Conservation (phyloP, 2,329 filamentous ascomycete species). For the Coccinonectria pachysandricola region DNA sequence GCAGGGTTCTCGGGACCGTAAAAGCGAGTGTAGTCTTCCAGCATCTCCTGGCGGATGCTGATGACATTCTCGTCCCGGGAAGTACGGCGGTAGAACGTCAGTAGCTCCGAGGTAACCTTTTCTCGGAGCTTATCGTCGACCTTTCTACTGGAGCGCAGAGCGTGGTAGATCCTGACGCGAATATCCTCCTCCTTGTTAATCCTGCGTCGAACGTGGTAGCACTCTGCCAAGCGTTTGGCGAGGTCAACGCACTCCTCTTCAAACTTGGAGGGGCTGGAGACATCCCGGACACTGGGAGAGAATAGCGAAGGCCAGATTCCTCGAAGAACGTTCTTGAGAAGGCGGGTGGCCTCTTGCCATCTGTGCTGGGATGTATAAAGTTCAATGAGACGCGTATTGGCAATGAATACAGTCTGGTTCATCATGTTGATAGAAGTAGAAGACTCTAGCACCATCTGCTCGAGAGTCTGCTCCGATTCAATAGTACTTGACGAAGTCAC, state of each 20-base stretch:
- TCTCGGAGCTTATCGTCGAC: background rate
- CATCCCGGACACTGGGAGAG: conserved; percentile 30
- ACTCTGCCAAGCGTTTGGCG: conserved; percentile 34
- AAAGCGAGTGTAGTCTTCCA: conserved; percentile 25
- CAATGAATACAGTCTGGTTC: background rate
- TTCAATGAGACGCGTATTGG: conserved; percentile 24
- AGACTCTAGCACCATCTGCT: background rate
- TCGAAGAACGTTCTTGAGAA: conserved; percentile 34
- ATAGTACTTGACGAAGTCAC: background rate
- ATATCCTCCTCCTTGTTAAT: conserved; percentile 26
- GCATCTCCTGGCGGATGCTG: conserved; percentile 25
- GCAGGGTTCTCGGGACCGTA: conserved; percentile 23
- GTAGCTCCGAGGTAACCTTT: conserved; percentile 9
- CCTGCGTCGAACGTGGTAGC: conserved; percentile 30
- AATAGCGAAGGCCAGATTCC: conserved; percentile 37
- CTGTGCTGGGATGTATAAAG: conserved; percentile 35
- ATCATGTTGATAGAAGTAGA: background rate
- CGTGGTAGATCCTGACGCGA: conserved; percentile 23
- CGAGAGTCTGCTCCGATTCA: background rate
- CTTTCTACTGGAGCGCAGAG: conserved; percentile 7
- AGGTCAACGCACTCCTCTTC: conserved; percentile 35
- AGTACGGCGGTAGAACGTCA: conserved; percentile 19
- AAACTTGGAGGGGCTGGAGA: conserved; percentile 31
- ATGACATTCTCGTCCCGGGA: conserved; percentile 25
- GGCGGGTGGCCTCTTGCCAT: conserved; percentile 34